Conservation (phyloP, 1,284 basidiomycete species). For the Somion occarium region DNA sequence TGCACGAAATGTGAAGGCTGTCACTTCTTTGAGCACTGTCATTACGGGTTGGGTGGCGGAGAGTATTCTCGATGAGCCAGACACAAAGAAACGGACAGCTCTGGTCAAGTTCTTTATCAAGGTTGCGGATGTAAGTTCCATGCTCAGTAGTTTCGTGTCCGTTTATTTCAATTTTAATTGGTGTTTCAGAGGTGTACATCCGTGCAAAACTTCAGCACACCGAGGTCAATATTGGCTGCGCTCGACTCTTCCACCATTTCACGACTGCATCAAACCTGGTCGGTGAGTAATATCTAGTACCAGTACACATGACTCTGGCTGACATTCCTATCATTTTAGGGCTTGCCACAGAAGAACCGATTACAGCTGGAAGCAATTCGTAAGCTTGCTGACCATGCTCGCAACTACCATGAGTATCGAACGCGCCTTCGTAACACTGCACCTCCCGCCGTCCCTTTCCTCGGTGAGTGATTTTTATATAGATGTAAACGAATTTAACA, state of each 20-base stretch:
- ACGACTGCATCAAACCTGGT: conserved; percentile 89
- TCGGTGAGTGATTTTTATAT: conserved; percentile 50
- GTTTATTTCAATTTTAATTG: conserved; percentile 15
- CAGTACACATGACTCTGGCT: neutral
- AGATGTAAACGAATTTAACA: neutral
- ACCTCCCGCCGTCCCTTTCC: conserved; percentile 88
- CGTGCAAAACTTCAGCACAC: conserved; percentile 89
- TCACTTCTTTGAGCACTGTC: conserved; percentile 86
- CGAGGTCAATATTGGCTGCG: conserved; percentile 90
- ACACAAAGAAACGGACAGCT: conserved; percentile 81
- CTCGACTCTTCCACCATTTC: conserved; percentile 94
- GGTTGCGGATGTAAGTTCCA: conserved; percentile 78
- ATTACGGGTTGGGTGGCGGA: conserved; percentile 97
- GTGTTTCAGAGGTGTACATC: conserved; percentile 69
- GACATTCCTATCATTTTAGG: conserved; percentile 40
- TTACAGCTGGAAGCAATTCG: conserved; percentile 77
- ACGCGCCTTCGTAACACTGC: conserved; percentile 75
- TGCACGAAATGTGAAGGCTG: conserved; percentile 66
- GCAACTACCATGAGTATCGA: conserved; percentile 94
- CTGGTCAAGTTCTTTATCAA: conserved; percentile 96
- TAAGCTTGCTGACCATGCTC: conserved; percentile 82
- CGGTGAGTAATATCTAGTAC: conserved; percentile 36
- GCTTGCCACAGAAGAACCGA: conserved; percentile 82
- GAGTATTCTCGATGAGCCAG: conserved; percentile 84
- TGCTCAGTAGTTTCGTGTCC: conserved; percentile 3